Percentiles rank a stretch among this genome's conserved stretches.
Evolutionary conservation across 345 rosid species (phyloP).

Genomic region (Laguncularia racemosa): DNA sequence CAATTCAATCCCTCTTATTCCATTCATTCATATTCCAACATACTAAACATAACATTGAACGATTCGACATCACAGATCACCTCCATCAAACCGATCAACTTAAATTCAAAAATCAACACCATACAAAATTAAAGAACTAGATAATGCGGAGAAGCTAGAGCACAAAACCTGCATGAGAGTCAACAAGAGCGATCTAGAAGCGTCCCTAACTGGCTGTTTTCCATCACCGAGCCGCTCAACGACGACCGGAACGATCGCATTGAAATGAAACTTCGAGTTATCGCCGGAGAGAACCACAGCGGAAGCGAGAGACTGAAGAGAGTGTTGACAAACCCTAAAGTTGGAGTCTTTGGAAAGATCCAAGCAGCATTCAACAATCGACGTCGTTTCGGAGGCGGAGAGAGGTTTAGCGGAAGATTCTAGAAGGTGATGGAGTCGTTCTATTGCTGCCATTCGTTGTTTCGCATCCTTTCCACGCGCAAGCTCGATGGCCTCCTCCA

Average conservation of each 20-base stretch:
- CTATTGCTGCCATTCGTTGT: slow-evolving; percentile 99
- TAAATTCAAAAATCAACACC: neutral
- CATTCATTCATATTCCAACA: no score
- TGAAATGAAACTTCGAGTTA: slow-evolving; percentile 85
- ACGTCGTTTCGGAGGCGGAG: slow-evolving; percentile 61
- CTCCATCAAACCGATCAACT: no score
- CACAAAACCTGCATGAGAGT: slow-evolving; percentile 92
- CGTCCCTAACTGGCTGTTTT: slow-evolving; percentile 93
- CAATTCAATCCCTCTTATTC: no score
- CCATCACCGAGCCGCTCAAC: slow-evolving; percentile 89
- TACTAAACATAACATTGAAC: no score
- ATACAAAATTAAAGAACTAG: neutral
- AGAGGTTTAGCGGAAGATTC: slow-evolving; percentile 79
- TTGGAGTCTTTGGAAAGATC: slow-evolving; percentile 96
- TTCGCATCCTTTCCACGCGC: slow-evolving; percentile 98
- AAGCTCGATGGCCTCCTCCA: slow-evolving; percentile 97
- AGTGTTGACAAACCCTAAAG: slow-evolving; percentile 88
- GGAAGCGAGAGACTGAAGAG: slow-evolving; percentile 89
- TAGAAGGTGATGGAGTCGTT: slow-evolving; percentile 79
- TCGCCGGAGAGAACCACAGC: slow-evolving; percentile 97
- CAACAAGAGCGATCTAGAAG: slow-evolving; percentile 81
- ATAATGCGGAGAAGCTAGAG: neutral
- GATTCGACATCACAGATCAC: no score
- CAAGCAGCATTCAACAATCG: slow-evolving; percentile 87
- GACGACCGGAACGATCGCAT: slow-evolving; percentile 84